These are phyloP conservation scores for Apiotrichum gracile DNA, from an alignment of 1,284 basidiomycete genomes.

Conservation along the genomic window DNA sequence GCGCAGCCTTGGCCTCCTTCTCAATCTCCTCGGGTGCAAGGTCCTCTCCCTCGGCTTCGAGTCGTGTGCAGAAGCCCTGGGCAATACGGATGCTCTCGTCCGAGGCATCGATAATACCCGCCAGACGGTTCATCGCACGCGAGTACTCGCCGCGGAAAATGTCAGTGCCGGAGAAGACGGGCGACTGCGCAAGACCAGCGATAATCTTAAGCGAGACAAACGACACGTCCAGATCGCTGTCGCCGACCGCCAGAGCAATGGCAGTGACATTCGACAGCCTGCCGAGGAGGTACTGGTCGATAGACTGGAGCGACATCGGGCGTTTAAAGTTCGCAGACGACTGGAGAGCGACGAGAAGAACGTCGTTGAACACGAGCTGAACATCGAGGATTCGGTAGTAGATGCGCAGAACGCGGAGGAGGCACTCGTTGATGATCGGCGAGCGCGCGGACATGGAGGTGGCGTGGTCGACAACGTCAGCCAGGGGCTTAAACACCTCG, in stretches of 20 bases:
- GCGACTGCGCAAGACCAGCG: constrained; percentile 55
- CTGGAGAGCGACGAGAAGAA: constrained; percentile 71
- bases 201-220: constrained; percentile 77
- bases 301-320: constrained; percentile 39
- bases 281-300: constrained; percentile 79
- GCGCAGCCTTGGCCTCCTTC: constrained; percentile 21
- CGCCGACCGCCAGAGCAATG: constrained; percentile 75
- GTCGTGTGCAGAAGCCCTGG: constrained; percentile 65
- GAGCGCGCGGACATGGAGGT: constrained; percentile 47
- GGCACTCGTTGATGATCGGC: constrained; percentile 52
- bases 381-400: constrained; percentile 74
- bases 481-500: constrained; percentile 53
- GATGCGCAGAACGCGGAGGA: constrained; percentile 75
- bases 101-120: constrained; percentile 74
- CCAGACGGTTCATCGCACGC: constrained; percentile 55
- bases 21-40: constrained; percentile 36
- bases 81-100: constrained; percentile 80
- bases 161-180: constrained; percentile 53
- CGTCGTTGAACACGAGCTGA: constrained; percentile 83
- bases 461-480: constrained; percentile 46
- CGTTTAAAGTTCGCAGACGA: constrained; percentile 49
- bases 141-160: constrained; percentile 56
- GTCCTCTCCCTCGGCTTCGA: constrained; percentile 56
- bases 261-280: constrained; percentile 67
- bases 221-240: constrained; percentile 65